A percentile compares a stretch with the other conserved stretches of the same genome.
Evolutionary conservation across 306 rosid species (phyloP).

Genomic region (Malus sieversii): DNA sequence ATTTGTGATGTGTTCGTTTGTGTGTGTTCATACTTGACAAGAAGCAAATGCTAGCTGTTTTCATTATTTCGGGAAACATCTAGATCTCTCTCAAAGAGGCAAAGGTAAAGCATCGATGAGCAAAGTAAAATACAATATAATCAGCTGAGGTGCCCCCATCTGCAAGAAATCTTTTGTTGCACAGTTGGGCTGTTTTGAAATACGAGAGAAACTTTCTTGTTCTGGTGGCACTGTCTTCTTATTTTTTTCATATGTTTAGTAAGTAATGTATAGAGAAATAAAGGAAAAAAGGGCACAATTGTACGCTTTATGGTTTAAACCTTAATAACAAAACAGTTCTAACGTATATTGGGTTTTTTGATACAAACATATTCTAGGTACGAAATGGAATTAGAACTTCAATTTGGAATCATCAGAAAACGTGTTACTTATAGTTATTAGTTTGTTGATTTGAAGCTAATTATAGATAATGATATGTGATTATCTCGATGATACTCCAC

Average conservation of each 20-base stretch:
- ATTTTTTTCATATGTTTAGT: no score
- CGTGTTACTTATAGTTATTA: neutral
- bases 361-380: no score
- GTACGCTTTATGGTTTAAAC: no score
- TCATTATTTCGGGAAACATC: neutral
- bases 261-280: no score
- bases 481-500: neutral
- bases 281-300: neutral
- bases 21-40: slow-evolving; percentile 29
- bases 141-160: neutral
- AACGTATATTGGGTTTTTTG: no score
- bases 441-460: neutral
- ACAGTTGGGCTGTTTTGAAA: neutral
- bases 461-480: neutral
- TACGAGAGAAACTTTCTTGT: no score
- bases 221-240: no score
- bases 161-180: neutral
- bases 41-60: slow-evolving; percentile 21
- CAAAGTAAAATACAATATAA: neutral
- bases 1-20: slow-evolving; percentile 24
- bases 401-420: neutral
- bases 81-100: neutral
- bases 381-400: neutral
- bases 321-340: no score
- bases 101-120: neutral